phyloP scores from a whole-genome alignment of 2,329 filamentous ascomycete species.

The Cladosporium sp. region DNA sequence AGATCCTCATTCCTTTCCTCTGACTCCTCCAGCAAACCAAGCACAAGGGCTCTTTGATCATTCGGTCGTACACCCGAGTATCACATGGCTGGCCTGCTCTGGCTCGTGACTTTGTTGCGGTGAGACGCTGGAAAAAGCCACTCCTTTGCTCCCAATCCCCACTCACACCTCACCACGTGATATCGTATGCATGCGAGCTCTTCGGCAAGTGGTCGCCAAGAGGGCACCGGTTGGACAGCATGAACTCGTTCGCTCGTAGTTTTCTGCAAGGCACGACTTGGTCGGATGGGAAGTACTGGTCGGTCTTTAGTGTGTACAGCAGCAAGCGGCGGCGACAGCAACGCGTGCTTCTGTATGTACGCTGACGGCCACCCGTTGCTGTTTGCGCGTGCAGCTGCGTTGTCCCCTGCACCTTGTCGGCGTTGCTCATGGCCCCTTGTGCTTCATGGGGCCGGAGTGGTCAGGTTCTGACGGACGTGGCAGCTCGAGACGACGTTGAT shows the following conservation, averaged over 20 bases:
- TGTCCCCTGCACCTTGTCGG: constrained; percentile 2
- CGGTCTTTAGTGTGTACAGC: too few species aligned
- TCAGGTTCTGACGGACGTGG: not conserved
- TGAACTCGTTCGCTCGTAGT: constrained; percentile 8
- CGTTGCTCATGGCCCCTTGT: not conserved
- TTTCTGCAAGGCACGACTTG: constrained; percentile 9
- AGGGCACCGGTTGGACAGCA: constrained; percentile 6
- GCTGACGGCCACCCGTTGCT: constrained; percentile 8
- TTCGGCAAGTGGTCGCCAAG: constrained; percentile 10
- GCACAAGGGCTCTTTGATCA: not conserved
- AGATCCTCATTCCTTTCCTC: not conserved
- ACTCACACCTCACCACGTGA: constrained; percentile 9
- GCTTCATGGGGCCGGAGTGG: not conserved
- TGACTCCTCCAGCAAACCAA: not conserved
- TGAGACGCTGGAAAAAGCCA: not conserved
- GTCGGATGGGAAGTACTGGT: too few species aligned
- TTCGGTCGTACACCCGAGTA: constrained; percentile 2
- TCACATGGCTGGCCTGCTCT: constrained; percentile 3
- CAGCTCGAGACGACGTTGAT: not conserved
- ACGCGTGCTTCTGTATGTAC: too few species aligned
- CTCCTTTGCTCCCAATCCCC: not conserved
- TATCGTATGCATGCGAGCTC: constrained; percentile 7
- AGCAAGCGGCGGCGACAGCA: too few species aligned
- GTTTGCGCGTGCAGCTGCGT: constrained; percentile 7
- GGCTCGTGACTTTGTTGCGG: constrained; percentile 8